Conservation (phyloP, 1,284 basidiomycete genomes). For the Trichosporon inkin region DNA sequence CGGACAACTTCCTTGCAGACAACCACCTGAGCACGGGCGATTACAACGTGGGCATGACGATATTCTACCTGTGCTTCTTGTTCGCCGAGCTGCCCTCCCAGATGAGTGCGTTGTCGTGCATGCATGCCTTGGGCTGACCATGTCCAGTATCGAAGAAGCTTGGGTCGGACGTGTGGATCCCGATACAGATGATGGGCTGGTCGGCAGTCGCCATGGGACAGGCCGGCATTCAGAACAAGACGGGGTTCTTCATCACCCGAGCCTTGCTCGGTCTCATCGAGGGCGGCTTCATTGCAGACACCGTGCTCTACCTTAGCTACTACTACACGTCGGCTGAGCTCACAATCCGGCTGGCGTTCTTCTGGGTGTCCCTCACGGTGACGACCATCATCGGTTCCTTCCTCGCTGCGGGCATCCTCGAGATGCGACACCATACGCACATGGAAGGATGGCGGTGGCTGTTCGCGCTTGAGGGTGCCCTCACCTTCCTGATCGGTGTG, state of each 20-base stretch:
- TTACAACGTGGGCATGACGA: slow-evolving; percentile 47
- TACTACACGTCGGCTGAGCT: slow-evolving; percentile 36
- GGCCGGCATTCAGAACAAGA: slow-evolving; percentile 26
- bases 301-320: slow-evolving; percentile 49
- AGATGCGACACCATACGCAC: slow-evolving; percentile 37
- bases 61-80: slow-evolving; percentile 41
- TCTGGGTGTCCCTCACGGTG: slow-evolving; percentile 40
- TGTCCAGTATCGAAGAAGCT: slow-evolving; percentile 42
- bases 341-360: slow-evolving; percentile 47
- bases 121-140: too few relatives aligned
- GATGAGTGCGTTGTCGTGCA: slow-evolving; percentile 17
- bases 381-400: slow-evolving; percentile 40
- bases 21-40: slow-evolving; percentile 43
- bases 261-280: slow-evolving; percentile 42
- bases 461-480: slow-evolving; percentile 39
- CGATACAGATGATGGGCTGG: slow-evolving; percentile 47
- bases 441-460: slow-evolving; percentile 44
- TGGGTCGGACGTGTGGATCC: slow-evolving; percentile 49
- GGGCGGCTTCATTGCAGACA: slow-evolving; percentile 50
- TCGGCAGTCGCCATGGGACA: slow-evolving; percentile 40
- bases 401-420: slow-evolving; percentile 44
- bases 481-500: slow-evolving; percentile 44
- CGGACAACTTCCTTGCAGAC: slow-evolving; percentile 49
- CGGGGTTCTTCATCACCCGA: slow-evolving; percentile 41
- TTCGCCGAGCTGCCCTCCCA: slow-evolving; percentile 46